phyloP scores from a whole-genome alignment of 768 basidiomycete genomes.

The Kwoniella sp. region DNA sequence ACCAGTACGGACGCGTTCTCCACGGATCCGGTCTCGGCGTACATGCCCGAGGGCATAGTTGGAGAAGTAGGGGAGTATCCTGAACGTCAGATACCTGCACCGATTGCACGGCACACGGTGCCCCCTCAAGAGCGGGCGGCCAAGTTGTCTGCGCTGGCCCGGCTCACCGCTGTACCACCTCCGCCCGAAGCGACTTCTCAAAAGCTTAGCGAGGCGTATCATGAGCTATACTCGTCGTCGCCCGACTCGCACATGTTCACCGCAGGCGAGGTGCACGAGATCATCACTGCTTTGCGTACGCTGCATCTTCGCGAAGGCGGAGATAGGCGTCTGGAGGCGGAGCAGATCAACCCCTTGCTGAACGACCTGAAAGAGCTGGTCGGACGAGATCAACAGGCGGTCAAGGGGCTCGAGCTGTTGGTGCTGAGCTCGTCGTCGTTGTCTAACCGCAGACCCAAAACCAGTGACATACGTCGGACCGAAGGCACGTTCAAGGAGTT shows the following conservation, averaged over 20 bases:
- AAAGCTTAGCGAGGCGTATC: slow-evolving; percentile 5
- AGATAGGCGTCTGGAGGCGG: background rate
- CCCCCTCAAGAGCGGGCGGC: slow-evolving; percentile 9
- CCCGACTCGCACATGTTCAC: slow-evolving; percentile 25
- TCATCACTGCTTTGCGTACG: slow-evolving; percentile 5
- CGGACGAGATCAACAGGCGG: slow-evolving; percentile 1
- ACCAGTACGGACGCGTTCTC: background rate
- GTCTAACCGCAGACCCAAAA: background rate
- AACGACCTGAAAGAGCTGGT: slow-evolving; percentile 16
- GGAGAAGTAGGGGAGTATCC: too few species aligned
- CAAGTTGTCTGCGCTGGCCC: slow-evolving; percentile 3
- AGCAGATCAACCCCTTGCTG: slow-evolving; percentile 6
- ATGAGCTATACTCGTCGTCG: slow-evolving; percentile 14
- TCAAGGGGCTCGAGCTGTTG: slow-evolving; percentile 8
- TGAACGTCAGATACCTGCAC: background rate
- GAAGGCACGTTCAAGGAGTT: slow-evolving; percentile 9
- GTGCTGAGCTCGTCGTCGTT: background rate
- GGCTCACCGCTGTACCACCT: slow-evolving; percentile 14
- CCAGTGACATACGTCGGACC: slow-evolving; percentile 7
- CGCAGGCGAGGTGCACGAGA: slow-evolving; percentile 19
- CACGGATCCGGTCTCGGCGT: slow-evolving; percentile 3
- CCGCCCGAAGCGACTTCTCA: slow-evolving; percentile 54
- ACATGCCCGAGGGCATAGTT: background rate
- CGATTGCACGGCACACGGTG: slow-evolving; percentile 7
- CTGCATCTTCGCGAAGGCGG: slow-evolving; percentile 9